Evolutionary conservation across 148 eudicot genomes (phyloP).

Genomic region (Arctostaphylos glauca): DNA sequence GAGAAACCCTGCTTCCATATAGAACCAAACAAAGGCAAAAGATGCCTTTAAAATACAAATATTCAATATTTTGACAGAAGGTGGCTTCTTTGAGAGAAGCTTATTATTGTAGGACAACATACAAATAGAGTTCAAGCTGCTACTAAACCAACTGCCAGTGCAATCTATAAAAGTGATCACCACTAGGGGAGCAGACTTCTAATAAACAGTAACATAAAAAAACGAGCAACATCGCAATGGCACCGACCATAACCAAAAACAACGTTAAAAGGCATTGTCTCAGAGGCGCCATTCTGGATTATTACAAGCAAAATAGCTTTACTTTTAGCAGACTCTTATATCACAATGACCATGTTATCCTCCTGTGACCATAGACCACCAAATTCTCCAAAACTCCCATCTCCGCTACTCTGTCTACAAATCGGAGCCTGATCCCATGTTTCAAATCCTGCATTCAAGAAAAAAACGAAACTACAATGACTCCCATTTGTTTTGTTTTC

Average conservation of each 20-base stretch:
- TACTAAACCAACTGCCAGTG: slow-evolving; percentile 21
- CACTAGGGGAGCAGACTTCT: slow-evolving; percentile 9
- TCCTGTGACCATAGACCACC: slow-evolving; percentile 22
- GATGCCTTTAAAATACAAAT: slow-evolving; percentile 5
- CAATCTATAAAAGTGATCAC: slow-evolving; percentile 26
- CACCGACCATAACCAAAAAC: slow-evolving; percentile 23
- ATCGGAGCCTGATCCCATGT: slow-evolving; percentile 18
- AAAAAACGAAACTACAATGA: slow-evolving; percentile 11
- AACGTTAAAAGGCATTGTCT: slow-evolving; percentile 58
- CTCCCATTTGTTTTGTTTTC: slow-evolving; percentile 17
- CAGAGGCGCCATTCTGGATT: slow-evolving; percentile 28
- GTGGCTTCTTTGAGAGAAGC: slow-evolving; percentile 16
- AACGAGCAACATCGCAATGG: slow-evolving; percentile 7
- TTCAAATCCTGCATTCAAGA: slow-evolving; percentile 20
- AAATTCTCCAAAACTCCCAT: slow-evolving; percentile 23
- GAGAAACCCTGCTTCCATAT: not conserved
- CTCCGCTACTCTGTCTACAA: slow-evolving; percentile 22
- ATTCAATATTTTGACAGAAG: slow-evolving; percentile 9
- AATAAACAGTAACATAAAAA: not conserved
- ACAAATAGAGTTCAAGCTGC: slow-evolving; percentile 8
- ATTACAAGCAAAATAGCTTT: slow-evolving; percentile 16
- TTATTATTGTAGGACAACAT: not conserved
- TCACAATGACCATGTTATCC: slow-evolving; percentile 18
- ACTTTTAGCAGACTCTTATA: slow-evolving; percentile 1
- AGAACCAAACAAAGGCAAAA: not conserved